Percentiles rank a stretch among this genome's conserved stretches.
Evolutionary conservation across 2,329 filamentous ascomycete species (phyloP).

Genomic region (Talaromyces pinophilus): DNA sequence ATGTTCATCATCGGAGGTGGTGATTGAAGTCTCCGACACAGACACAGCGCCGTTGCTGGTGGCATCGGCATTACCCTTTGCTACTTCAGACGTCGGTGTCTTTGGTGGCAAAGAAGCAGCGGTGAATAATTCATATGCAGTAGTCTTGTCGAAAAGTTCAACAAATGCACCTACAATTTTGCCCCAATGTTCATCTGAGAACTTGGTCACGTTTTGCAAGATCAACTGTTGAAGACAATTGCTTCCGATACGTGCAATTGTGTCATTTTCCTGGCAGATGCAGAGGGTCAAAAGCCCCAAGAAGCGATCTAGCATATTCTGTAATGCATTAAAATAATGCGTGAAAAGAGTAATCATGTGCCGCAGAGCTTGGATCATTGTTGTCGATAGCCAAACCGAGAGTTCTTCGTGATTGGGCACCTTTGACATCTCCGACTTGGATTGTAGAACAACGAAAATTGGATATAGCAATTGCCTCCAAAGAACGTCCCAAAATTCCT

Average conservation of each 20-base stretch:
- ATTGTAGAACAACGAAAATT: conserved; percentile 97
- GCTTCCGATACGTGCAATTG: conserved; percentile 94
- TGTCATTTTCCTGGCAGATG: conserved; percentile 99
- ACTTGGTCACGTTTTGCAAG: conserved; percentile 92
- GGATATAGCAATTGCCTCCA: conserved; percentile 97
- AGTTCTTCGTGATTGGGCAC: conserved; percentile 94
- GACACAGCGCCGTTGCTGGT: conserved; percentile 31
- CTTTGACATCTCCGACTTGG: conserved; percentile 93
- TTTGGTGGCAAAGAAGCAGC: conserved; percentile 60
- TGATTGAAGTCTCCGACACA: conserved; percentile 29
- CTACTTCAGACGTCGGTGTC: conserved; percentile 23
- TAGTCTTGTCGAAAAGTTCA: conserved; percentile 90
- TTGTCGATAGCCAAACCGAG: conserved; percentile 97
- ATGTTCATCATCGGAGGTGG: conserved; percentile 28
- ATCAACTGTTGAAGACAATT: conserved; percentile 98
- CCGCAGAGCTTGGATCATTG: conserved; percentile 96
- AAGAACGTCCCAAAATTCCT: conserved; percentile 97
- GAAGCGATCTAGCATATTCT: conserved; percentile 98
- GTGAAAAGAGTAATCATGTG: conserved; percentile 99
- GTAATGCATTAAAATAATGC: conserved; percentile 92
- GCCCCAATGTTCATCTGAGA: conserved; percentile 81
- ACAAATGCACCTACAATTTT: conserved; percentile 96
- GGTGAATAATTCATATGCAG: conserved; percentile 91
- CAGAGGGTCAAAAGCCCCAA: conserved; percentile 90
- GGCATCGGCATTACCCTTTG: conserved; percentile 37